These are phyloP conservation scores for Epichloe hybrida DNA, from an alignment of 2,329 filamentous ascomycete species.

Conservation along the genomic window DNA sequence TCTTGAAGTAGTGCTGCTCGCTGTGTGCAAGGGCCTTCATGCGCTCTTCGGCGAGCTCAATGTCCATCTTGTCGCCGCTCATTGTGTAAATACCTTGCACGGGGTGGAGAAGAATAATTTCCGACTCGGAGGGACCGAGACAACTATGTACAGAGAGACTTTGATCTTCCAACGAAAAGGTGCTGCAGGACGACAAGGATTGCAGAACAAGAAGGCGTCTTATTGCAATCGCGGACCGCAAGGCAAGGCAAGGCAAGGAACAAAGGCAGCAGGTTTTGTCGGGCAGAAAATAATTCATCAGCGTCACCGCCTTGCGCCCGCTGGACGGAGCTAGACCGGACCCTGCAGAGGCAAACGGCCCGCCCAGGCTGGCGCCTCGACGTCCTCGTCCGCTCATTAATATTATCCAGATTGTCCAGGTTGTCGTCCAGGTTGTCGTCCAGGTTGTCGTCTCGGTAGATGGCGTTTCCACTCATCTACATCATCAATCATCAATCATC, in stretches of 20 bases:
- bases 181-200: not conserved
- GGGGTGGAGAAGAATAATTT: not conserved
- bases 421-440: no score
- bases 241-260: not conserved
- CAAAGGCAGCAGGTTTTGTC: constrained; percentile 10
- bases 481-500: no score
- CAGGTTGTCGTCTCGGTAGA: no score
- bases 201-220: not conserved
- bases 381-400: not conserved
- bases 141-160: not conserved
- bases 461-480: no score
- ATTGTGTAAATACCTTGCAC: constrained; percentile 19
- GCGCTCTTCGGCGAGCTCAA: constrained; percentile 46
- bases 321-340: not conserved
- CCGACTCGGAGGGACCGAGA: not conserved
- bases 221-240: constrained; percentile 1
- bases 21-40: constrained; percentile 74
- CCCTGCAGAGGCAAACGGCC: not conserved
- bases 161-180: not conserved
- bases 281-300: constrained; percentile 18
- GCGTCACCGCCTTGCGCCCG: constrained; percentile 14
- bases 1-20: constrained; percentile 99
- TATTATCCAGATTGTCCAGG: no score
- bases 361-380: not conserved
- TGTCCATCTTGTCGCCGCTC: constrained; percentile 41